Evolutionary conservation across 371 early-diverging fungal genomes (phyloP).

Genomic region (Dichotomocladium elegans): DNA sequence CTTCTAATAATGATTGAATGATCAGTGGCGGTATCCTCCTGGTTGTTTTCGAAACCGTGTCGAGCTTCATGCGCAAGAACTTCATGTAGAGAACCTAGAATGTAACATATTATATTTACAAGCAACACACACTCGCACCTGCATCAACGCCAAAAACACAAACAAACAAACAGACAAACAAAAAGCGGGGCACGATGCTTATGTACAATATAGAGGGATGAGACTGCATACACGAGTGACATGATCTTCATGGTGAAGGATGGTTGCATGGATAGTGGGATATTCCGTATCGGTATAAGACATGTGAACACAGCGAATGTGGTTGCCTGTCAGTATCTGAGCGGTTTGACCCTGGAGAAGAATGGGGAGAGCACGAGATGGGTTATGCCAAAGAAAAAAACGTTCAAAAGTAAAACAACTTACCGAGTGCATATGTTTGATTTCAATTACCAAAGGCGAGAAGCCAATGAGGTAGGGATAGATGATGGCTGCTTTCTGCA

Average conservation of each 20-base stretch:
- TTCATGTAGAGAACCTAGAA: constrained; percentile 38
- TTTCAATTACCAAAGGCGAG: constrained; percentile 28
- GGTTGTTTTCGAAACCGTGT: constrained; percentile 91
- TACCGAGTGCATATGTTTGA: constrained; percentile 35
- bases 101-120: no score
- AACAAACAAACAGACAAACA: neutral
- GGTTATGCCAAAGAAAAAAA: neutral
- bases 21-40: constrained; percentile 76
- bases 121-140: no score
- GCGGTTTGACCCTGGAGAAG: constrained; percentile 16
- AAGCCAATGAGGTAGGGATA: constrained; percentile 37
- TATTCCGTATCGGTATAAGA: constrained; percentile 1
- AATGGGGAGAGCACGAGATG: no score
- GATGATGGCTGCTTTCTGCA: constrained; percentile 10
- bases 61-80: constrained; percentile 79
- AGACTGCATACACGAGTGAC: constrained; percentile 13
- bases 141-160: neutral
- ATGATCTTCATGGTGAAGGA: constrained; percentile 14
- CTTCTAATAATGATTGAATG: no score
- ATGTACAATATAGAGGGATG: constrained; percentile 1
- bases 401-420: neutral
- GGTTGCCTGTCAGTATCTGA: constrained; percentile 7
- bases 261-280: constrained; percentile 8
- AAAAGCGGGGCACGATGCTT: constrained; percentile 1
- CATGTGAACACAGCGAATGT: constrained; percentile 9